A percentile compares a stretch with the other conserved stretches of the same genome.
These are phyloP conservation scores for Colletotrichum chrysophilum DNA, from an alignment of 2,329 filamentous ascomycete species.

Conservation along the genomic window DNA sequence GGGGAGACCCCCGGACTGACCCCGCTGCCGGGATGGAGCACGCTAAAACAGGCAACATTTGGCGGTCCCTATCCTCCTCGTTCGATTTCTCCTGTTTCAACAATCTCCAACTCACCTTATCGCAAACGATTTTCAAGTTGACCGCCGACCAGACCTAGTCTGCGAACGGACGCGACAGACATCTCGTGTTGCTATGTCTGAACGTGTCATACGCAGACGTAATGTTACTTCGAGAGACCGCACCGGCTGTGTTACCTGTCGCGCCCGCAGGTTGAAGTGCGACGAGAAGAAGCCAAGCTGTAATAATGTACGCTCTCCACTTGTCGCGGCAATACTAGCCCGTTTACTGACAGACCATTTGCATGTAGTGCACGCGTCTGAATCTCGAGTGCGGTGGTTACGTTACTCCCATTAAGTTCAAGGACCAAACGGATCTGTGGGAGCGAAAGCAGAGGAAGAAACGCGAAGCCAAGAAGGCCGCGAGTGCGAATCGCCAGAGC, in stretches of 20 bases:
- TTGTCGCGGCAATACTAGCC: neutral
- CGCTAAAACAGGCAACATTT: neutral
- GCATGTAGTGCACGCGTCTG: neutral
- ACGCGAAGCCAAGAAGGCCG: neutral
- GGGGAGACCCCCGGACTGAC: neutral
- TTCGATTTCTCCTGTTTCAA: neutral
- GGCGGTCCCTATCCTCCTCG: neutral
- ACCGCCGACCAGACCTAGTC: neutral
- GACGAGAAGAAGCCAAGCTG: slow-evolving; percentile 47
- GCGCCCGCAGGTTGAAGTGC: slow-evolving; percentile 48
- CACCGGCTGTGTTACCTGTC: slow-evolving; percentile 29
- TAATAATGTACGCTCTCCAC: neutral
- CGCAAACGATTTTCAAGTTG: neutral
- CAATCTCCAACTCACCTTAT: neutral
- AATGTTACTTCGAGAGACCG: neutral
- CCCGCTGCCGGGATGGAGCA: neutral
- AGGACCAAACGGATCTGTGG: slow-evolving; percentile 1
- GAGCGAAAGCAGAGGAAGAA: neutral
- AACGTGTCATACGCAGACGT: neutral
- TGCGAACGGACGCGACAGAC: neutral
- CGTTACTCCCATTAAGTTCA: slow-evolving; percentile 1
- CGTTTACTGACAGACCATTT: neutral
- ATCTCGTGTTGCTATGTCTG: neutral
- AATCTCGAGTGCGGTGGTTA: slow-evolving; percentile 5
- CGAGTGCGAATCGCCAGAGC: neutral